Percentiles rank a stretch among this genome's conserved stretches.
Conservation (phyloP, 371 early-diverging fungal species). For the Actinomortierella wolfii region DNA sequence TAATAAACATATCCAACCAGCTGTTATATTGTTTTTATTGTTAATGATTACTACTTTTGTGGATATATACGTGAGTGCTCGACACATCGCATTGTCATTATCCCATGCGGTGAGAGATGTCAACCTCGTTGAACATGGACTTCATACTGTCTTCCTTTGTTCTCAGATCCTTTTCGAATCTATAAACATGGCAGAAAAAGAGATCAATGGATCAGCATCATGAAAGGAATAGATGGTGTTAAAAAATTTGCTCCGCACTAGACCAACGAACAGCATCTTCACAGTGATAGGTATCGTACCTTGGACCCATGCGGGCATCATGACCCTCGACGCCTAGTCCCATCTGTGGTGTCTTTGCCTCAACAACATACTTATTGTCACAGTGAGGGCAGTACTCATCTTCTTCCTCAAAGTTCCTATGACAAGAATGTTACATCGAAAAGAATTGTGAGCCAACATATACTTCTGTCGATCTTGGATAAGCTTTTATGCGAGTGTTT, state of each 20-base stretch:
- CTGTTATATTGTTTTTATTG: no score
- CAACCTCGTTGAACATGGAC: constrained; percentile 27
- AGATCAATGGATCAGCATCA: background rate
- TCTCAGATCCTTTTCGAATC: constrained; percentile 44
- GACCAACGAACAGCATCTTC: no score
- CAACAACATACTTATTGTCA: constrained; percentile 95
- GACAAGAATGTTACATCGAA: no score
- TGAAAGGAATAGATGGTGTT: background rate
- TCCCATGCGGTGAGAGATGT: constrained; percentile 30
- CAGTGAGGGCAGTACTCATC: constrained; percentile 98
- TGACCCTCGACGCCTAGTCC: constrained; percentile 90
- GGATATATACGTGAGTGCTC: no score
- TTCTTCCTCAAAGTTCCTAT: constrained; percentile 85
- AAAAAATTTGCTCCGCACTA: background rate
- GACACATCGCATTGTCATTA: no score
- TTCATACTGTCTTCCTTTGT: constrained; percentile 34
- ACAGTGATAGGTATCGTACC: constrained; percentile 42
- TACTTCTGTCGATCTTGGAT: no score
- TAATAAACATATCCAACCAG: constrained; percentile 3
- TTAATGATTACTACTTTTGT: no score
- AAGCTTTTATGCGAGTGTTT: no score
- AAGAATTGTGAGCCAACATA: no score
- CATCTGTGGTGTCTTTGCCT: constrained; percentile 88
- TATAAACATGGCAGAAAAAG: no score
- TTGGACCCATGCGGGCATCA: constrained; percentile 77